Evolutionary conservation across 768 basidiomycete genomes (phyloP).

Genomic region (Pluteus cervinus): DNA sequence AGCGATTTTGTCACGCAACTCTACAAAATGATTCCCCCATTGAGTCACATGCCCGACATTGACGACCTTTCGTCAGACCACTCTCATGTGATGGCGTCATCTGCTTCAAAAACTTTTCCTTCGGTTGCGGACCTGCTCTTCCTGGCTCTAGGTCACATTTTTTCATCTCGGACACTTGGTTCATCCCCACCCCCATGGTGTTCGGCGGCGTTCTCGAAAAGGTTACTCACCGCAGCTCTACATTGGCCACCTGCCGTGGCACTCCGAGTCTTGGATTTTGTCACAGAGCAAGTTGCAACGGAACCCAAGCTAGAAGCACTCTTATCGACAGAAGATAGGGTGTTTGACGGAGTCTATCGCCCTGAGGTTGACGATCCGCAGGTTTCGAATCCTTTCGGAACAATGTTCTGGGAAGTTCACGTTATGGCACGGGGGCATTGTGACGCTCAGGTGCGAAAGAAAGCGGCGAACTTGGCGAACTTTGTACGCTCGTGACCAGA

Average conservation of each 20-base stretch:
- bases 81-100: constrained; percentile 5
- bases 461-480: constrained; percentile 52
- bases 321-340: constrained; percentile 82
- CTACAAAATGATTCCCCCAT: constrained; percentile 74
- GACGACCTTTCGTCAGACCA: constrained; percentile 37
- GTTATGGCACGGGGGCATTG: constrained; percentile 54
- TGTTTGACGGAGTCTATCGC: constrained; percentile 78
- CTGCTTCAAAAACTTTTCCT: constrained; percentile 9
- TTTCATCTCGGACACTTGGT: constrained; percentile 64
- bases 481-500: constrained; percentile 33
- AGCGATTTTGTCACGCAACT: constrained; percentile 81
- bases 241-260: constrained; percentile 72
- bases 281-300: constrained; percentile 62
- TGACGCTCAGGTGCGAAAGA: constrained; percentile 63
- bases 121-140: constrained; percentile 73
- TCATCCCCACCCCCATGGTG: constrained; percentile 60
- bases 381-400: constrained; percentile 73
- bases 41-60: constrained; percentile 61
- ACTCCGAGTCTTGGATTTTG: constrained; percentile 68
- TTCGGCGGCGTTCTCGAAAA: constrained; percentile 89
- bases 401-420: constrained; percentile 82
- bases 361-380: constrained; percentile 88
- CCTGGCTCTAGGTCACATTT: constrained; percentile 74
- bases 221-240: constrained; percentile 75
- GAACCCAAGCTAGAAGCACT: constrained; percentile 81